Evolutionary conservation across 495 filamentous ascomycete species (phyloP).

Genomic region (Sphaerosporella brunnea): DNA sequence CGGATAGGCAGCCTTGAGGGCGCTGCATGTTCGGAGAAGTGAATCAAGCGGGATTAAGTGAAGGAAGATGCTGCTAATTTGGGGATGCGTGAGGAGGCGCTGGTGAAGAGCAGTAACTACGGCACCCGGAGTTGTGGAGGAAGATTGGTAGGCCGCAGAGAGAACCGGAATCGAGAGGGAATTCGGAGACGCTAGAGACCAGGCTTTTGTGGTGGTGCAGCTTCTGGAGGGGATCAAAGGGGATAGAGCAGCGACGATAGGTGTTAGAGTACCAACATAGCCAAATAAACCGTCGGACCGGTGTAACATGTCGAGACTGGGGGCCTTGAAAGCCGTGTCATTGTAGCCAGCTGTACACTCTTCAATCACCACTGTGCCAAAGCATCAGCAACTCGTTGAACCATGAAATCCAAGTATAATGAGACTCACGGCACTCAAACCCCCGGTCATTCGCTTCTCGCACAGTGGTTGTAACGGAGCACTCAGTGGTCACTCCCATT

Average conservation of each 20-base stretch:
- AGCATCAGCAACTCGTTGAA: too few relatives aligned
- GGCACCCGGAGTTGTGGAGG: background rate
- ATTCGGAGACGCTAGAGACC: background rate
- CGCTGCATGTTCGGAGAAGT: slow-evolving; percentile 29
- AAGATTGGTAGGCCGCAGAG: background rate
- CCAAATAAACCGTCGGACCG: slow-evolving; percentile 36
- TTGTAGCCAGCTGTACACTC: slow-evolving; percentile 34
- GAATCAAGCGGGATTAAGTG: slow-evolving; percentile 22
- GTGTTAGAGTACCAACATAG: slow-evolving; percentile 30
- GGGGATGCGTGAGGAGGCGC: slow-evolving; percentile 19
- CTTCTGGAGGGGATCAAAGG: slow-evolving; percentile 9
- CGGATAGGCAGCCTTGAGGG: slow-evolving; percentile 30
- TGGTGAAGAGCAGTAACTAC: slow-evolving; percentile 28
- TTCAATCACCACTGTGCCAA: slow-evolving; percentile 28
- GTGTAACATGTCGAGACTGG: slow-evolving; percentile 31
- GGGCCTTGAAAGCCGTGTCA: slow-evolving; percentile 27
- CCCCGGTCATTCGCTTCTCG: slow-evolving; percentile 58
- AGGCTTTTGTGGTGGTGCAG: background rate
- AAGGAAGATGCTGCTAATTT: slow-evolving; percentile 21
- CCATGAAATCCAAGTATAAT: too few relatives aligned
- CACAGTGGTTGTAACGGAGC: slow-evolving; percentile 51
- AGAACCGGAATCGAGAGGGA: background rate
- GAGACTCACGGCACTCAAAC: slow-evolving; percentile 45
- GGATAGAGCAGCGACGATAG: slow-evolving; percentile 23
- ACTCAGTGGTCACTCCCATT: slow-evolving; percentile 35